Conservation (phyloP, 2,329 filamentous ascomycete species). For the Penicillium sp. region DNA sequence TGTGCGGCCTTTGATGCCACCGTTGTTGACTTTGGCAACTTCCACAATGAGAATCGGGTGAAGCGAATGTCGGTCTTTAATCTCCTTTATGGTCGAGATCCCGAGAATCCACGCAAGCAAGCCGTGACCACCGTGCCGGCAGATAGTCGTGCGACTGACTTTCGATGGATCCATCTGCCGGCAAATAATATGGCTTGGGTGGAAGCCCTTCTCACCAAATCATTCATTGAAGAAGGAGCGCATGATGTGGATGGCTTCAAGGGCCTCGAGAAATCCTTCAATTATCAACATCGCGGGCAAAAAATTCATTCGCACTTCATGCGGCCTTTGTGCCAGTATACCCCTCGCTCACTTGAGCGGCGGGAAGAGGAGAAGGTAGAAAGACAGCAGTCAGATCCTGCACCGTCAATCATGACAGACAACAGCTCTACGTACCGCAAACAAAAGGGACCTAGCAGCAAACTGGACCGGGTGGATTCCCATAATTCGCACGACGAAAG, state of each 20-base stretch:
- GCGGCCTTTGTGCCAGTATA: constrained; percentile 61
- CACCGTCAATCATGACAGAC: constrained; percentile 20
- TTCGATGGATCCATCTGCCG: constrained; percentile 59
- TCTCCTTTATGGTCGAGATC: constrained; percentile 56
- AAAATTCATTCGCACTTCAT: constrained; percentile 65
- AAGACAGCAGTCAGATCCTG: constrained; percentile 25
- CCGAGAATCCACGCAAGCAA: constrained; percentile 50
- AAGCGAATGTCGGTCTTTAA: constrained; percentile 56
- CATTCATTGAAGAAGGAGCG: constrained; percentile 65
- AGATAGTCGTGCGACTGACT: constrained; percentile 53
- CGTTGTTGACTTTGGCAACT: constrained; percentile 57
- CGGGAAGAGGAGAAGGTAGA: constrained; percentile 40
- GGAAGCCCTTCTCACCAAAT: constrained; percentile 65
- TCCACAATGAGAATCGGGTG: constrained; percentile 50
- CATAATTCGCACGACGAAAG: constrained; percentile 32
- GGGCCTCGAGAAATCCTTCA: constrained; percentile 63
- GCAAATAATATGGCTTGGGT: constrained; percentile 63
- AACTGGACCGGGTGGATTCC: constrained; percentile 32
- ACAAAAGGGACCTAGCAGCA: constrained; percentile 31
- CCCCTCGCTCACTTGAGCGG: constrained; percentile 38
- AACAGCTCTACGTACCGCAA: constrained; percentile 29
- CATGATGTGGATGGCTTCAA: constrained; percentile 68
- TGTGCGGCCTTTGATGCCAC: constrained; percentile 57
- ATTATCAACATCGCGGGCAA: constrained; percentile 63
- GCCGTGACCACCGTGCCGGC: constrained; percentile 52